These are phyloP conservation scores for Chrysanthemum makinoi DNA, from an alignment of 129 eudicot genomes.

Conservation along the genomic window DNA sequence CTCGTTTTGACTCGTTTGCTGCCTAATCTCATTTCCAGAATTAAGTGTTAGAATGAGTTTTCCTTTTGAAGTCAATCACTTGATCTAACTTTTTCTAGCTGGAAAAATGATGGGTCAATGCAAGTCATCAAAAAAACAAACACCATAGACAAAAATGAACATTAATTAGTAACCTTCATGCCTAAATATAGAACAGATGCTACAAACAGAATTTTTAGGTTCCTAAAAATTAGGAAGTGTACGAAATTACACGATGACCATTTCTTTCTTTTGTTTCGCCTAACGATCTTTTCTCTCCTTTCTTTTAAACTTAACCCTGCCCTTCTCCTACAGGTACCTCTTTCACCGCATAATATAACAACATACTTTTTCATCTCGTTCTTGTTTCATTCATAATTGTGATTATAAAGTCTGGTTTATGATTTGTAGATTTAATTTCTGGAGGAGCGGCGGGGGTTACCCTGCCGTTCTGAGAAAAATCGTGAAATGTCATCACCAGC, in stretches of 20 bases:
- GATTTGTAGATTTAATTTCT: slow-evolving; percentile 29
- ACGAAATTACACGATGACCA: slow-evolving; percentile 19
- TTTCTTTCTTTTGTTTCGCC: slow-evolving; percentile 23
- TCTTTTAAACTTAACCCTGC: slow-evolving; percentile 42
- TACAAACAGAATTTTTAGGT: background rate
- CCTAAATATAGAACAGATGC: slow-evolving; percentile 12
- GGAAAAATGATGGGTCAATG: background rate
- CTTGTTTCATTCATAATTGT: background rate
- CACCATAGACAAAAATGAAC: slow-evolving; percentile 14
- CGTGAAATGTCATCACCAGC: slow-evolving; percentile 40
- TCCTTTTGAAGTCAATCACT: background rate
- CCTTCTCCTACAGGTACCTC: slow-evolving; percentile 71
- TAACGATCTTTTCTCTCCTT: slow-evolving; percentile 24
- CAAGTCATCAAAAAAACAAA: background rate
- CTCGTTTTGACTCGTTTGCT: too few relatives aligned
- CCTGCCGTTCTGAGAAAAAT: slow-evolving; percentile 21
- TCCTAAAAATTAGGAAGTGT: slow-evolving; percentile 42
- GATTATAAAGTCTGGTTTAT: background rate
- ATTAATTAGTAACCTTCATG: slow-evolving; percentile 13
- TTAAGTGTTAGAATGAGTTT: too few relatives aligned
- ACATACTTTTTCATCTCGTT: background rate
- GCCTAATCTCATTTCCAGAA: too few relatives aligned
- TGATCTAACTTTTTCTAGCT: background rate
- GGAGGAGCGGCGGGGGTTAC: slow-evolving; percentile 55
- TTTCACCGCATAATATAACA: background rate